A percentile compares a stretch with the other conserved stretches of the same genome.
phyloP scores from a whole-genome alignment of 257 asterid species.

The Primulina eburnea region DNA sequence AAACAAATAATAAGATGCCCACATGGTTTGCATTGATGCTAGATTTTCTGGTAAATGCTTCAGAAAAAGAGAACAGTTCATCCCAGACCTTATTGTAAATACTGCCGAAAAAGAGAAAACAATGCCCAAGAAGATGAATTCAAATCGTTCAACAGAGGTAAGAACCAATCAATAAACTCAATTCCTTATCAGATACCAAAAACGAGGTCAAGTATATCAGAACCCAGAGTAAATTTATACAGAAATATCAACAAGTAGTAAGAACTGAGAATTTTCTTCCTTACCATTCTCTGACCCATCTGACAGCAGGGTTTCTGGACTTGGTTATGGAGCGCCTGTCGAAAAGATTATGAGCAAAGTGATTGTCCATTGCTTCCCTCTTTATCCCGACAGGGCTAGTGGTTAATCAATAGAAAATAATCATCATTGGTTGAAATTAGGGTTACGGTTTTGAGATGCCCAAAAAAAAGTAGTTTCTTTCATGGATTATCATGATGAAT shows the following conservation, averaged over 20 bases:
- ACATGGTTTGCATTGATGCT: too few species aligned
- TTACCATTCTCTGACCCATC: conserved; percentile 92
- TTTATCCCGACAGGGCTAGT: not conserved
- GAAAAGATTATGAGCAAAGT: conserved; percentile 44
- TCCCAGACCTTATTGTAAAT: too few species aligned
- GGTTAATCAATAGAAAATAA: not conserved
- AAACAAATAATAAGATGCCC: too few species aligned
- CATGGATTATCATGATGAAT: too few species aligned
- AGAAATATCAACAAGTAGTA: not conserved
- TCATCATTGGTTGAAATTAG: not conserved
- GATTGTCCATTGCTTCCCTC: conserved; percentile 58
- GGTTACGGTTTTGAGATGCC: not conserved
- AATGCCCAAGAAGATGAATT: too few species aligned
- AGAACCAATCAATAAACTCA: not conserved
- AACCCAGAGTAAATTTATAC: not conserved
- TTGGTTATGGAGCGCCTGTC: conserved; percentile 72
- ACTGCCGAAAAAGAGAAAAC: too few species aligned
- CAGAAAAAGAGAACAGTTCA: too few species aligned
- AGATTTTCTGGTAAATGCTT: too few species aligned
- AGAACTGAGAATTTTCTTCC: not conserved
- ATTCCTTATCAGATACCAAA: not conserved
- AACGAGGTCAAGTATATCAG: not conserved
- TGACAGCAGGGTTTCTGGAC: conserved; percentile 67
- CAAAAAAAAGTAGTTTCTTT: too few species aligned
- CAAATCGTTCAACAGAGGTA: not conserved